Conservation (phyloP, 208 protist genomes). For the Leishmania amazonensis region DNA sequence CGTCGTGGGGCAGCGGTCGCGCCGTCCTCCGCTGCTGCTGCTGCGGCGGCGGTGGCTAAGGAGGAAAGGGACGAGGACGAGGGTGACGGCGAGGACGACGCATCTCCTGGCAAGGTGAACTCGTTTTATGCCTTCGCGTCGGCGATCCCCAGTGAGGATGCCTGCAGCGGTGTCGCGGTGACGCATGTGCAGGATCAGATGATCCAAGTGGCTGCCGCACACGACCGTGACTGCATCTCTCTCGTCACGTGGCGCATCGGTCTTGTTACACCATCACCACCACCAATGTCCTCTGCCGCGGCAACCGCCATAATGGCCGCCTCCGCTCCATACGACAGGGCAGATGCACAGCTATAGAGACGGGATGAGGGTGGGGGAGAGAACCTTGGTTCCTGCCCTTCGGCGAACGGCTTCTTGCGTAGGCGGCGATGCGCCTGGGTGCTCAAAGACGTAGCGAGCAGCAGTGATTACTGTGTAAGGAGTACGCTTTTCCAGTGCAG, state of each 20-base stretch:
- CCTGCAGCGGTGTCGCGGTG: slow-evolving; percentile 43
- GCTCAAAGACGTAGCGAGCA: background rate
- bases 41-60: background rate
- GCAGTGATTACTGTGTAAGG: background rate
- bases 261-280: background rate
- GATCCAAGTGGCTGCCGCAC: slow-evolving; percentile 41
- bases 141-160: slow-evolving; percentile 30
- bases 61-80: background rate
- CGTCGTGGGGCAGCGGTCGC: background rate
- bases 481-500: background rate
- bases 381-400: background rate
- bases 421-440: background rate
- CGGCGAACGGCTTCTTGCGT: background rate
- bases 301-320: background rate
- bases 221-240: slow-evolving; percentile 49
- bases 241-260: slow-evolving; percentile 46
- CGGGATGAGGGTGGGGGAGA: background rate
- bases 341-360: background rate
- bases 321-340: background rate
- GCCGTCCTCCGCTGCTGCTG: background rate
- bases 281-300: background rate
- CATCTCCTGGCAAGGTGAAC: background rate
- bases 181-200: slow-evolving; percentile 20
- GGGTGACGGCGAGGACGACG: background rate
- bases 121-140: slow-evolving; percentile 1